phyloP scores from a whole-genome alignment of 2,329 filamentous ascomycete species.

The Cyclaneusma minus region DNA sequence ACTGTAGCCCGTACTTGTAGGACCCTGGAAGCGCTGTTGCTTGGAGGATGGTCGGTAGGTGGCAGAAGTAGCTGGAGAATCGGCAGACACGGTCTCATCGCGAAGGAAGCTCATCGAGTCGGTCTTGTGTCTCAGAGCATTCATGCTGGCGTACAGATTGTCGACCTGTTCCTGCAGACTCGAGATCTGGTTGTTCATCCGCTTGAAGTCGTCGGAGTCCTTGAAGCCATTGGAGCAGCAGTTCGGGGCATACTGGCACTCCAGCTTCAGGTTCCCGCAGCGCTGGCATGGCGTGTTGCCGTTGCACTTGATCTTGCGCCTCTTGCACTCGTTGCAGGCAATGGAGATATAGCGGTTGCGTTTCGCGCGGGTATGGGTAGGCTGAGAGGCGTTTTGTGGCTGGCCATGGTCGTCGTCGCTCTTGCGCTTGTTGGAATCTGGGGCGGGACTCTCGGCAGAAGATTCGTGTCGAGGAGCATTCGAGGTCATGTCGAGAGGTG shows the following conservation, averaged over 20 bases:
- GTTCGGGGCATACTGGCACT: slow-evolving; percentile 51
- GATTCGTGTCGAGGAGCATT: slow-evolving; percentile 10
- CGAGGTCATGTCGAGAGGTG: slow-evolving; percentile 11
- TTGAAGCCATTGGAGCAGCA: slow-evolving; percentile 69
- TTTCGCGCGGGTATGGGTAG: slow-evolving; percentile 17
- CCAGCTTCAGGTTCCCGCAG: slow-evolving; percentile 51
- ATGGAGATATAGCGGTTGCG: slow-evolving; percentile 21
- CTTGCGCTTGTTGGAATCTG: slow-evolving; percentile 17
- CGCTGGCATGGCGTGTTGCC: slow-evolving; percentile 52
- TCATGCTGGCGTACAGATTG: slow-evolving; percentile 57
- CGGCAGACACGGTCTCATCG: background rate
- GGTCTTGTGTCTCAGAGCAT: slow-evolving; percentile 46
- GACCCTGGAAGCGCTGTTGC: slow-evolving; percentile 52
- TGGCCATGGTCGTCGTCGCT: slow-evolving; percentile 7
- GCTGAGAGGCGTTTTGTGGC: slow-evolving; percentile 2
- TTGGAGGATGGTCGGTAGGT: slow-evolving; percentile 10
- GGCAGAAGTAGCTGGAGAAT: slow-evolving; percentile 10
- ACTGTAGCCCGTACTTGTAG: slow-evolving; percentile 73
- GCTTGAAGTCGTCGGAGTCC: slow-evolving; percentile 80
- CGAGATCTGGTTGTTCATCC: slow-evolving; percentile 59
- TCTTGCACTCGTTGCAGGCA: slow-evolving; percentile 52
- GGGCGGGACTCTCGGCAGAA: slow-evolving; percentile 16
- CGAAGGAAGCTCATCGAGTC: slow-evolving; percentile 9
- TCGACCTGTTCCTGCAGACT: slow-evolving; percentile 75
- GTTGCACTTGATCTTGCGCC: slow-evolving; percentile 64